Evolutionary conservation across 495 filamentous ascomycete species (phyloP), one percentile per base, ranked within the genome.

Genomic region (Sporormia fimetaria): DNA sequence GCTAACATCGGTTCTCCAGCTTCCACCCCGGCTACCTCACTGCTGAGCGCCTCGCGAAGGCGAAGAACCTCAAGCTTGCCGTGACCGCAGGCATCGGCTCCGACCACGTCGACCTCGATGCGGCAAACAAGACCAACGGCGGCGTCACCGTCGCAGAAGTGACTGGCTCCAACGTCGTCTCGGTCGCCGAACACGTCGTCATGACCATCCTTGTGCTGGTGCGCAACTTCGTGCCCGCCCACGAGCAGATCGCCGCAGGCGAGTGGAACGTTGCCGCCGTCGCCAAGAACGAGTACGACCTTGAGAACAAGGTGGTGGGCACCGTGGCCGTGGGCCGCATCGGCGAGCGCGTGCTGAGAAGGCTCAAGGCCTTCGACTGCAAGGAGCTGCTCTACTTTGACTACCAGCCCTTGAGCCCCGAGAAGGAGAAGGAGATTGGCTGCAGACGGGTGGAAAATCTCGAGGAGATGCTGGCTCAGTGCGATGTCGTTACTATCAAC

Each of bases 301-400:
- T 98, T 39, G 90, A 98, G 75, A 68, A 73, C 70, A 98, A 98
- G 75, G 85, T 94, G 23, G 90, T 98, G 57, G 90, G 90, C 51
- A 98, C 90, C 61, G 90, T 98, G 21, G 90, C 84, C 55, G 87
- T 95, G 40, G 90, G 90, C 59, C 83, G 90, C 57, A 98, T 98
- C 61, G 90, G 90, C 57, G 88, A 98, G 76, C 88, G 90, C 67
- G 90, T 98, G 33, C 73, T 98, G 49, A 78, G 87, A 64, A 80
- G 90, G 54, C 78, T 98, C 28, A 93, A 87, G 75, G 66, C 87
- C 46, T 98, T 96, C 58, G 90, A 94, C 69, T 98, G 90, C 83
- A 98, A 95, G 78, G 90, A 98, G 74, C 75, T 98, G 26, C 74
- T 98, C 42, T 98, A 98, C 80, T 98, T 83, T 62, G 90, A 98